Percentiles rank a stretch among this genome's conserved stretches.
Evolutionary conservation across 140 eudicot species (phyloP).

Genomic region (Erigeron philadelphicus): DNA sequence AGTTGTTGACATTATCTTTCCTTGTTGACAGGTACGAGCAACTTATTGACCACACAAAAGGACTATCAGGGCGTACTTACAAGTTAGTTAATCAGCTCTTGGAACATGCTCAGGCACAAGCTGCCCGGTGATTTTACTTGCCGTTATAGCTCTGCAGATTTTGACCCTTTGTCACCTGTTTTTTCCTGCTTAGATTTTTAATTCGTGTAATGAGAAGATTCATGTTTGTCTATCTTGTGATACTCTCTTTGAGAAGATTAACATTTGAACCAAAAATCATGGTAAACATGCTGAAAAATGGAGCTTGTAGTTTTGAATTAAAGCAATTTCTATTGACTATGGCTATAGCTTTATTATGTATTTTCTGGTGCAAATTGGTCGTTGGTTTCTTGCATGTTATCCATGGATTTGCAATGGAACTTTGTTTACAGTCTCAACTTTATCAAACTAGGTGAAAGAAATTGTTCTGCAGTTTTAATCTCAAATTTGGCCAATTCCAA

Average conservation of each 20-base stretch:
- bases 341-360: too few species aligned
- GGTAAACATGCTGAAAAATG: slow-evolving; percentile 19
- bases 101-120: slow-evolving; percentile 74
- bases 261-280: slow-evolving; percentile 7
- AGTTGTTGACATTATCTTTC: neutral
- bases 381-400: too few species aligned
- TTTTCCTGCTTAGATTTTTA: slow-evolving; percentile 14
- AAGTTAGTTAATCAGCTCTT: slow-evolving; percentile 71
- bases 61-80: slow-evolving; percentile 75
- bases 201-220: slow-evolving; percentile 20
- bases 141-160: slow-evolving; percentile 4
- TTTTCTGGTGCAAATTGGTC: too few species aligned
- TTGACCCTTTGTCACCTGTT: slow-evolving; percentile 22
- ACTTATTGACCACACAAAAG: slow-evolving; percentile 91
- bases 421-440: too few species aligned
- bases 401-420: too few species aligned
- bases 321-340: too few species aligned
- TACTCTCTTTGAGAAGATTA: neutral
- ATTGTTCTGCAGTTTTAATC: too few species aligned
- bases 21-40: slow-evolving; percentile 71
- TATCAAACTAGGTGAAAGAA: too few species aligned
- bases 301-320: slow-evolving; percentile 13
- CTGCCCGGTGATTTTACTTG: slow-evolving; percentile 45
- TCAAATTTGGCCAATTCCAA: too few species aligned
- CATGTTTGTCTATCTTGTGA: slow-evolving; percentile 8